Conservation (phyloP, 257 asterid genomes). For the Voacanga thouarsii region DNA sequence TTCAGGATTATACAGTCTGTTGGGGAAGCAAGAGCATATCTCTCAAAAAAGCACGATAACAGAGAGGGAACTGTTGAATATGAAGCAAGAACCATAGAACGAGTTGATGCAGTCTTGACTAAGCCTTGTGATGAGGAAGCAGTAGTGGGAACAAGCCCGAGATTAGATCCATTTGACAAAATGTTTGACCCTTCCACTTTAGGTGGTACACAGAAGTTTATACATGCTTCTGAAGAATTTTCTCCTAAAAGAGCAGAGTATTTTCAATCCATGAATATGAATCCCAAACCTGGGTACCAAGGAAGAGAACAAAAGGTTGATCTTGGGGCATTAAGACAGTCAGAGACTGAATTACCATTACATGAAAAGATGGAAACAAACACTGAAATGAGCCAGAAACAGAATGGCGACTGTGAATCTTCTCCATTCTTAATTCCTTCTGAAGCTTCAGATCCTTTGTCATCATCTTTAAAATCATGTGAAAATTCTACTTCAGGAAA, state of each 20-base stretch:
- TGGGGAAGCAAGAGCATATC: conserved; percentile 79
- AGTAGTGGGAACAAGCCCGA: conserved; percentile 21
- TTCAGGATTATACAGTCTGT: conserved; percentile 68
- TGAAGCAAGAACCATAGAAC: conserved; percentile 24
- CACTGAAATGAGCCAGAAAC: conserved; percentile 18
- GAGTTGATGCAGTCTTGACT: conserved; percentile 19
- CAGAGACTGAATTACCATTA: conserved; percentile 28
- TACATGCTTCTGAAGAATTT: conserved; percentile 18
- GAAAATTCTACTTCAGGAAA: conserved; percentile 21
- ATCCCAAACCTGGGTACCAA: conserved; percentile 27
- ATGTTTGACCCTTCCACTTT: conserved; percentile 19
- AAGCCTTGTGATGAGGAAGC: conserved; percentile 22
- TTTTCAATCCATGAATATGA: conserved; percentile 14
- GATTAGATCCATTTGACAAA: conserved; percentile 26
- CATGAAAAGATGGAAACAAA: conserved; percentile 23
- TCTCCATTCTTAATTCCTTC: conserved; percentile 11
- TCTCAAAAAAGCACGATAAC: conserved; percentile 45
- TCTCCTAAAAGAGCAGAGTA: conserved; percentile 3
- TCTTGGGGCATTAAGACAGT: conserved; percentile 22
- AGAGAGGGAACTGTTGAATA: conserved; percentile 32
- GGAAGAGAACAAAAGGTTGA: conserved; percentile 21
- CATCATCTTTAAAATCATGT: conserved; percentile 19
- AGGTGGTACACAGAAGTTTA: conserved; percentile 20
- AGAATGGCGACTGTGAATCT: conserved; percentile 16
- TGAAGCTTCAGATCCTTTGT: conserved; percentile 23